Base-by-base conservation (phyloP, 768 basidiomycete genomes). In the Collybia nuda region DNA sequence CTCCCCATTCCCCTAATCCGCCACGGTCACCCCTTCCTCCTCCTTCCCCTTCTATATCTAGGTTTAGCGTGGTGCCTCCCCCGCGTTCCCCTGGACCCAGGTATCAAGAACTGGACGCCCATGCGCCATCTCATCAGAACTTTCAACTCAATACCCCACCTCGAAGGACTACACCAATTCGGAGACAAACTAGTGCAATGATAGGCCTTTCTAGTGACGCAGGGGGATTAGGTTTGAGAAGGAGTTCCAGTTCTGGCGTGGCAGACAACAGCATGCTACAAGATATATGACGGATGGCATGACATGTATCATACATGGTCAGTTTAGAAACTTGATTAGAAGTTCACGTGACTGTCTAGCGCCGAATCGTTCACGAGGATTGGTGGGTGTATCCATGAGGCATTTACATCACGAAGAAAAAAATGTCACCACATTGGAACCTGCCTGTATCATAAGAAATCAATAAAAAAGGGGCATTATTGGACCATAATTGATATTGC, bases 1-100 rank as follows among this genome's bases (percentile, higher is more conserved):
- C 87, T 0, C 86, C 86, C 12, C 80, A 72, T 11, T 75, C 85
- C 14, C 80, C 82, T 1, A 59, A 57, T 44, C 62, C 63, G 8
- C 59, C 70, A 26, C 62, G 67, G 14, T 67, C 74, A 15, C 69
- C 70, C 21, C 53, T 58, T 6, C 68, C 64, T 39, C 62, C 67
- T 8, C 62, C 68, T 47, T 64, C 68, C 12, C 55, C 65, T 17
- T 62, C 66, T 12, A 63, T 67, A 36, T 47, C 62, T 24, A 58
- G 55, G 42, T 56, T 54, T 37, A 56, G 44, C 50, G 45, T 47
- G 29, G 48, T 51, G 22, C 62, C 62, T n/a, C 68, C 62, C 5
- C 71, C 75, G 18, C 71, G 71, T 22, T 74, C 74, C 14, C 74
- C 74, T 28, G 69, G 67, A 7, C 53, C 60, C 0, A 56, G 41